Base-by-base conservation (phyloP, 352 stramenopile genomes). In the Paralagenidium karlingii region DNA sequence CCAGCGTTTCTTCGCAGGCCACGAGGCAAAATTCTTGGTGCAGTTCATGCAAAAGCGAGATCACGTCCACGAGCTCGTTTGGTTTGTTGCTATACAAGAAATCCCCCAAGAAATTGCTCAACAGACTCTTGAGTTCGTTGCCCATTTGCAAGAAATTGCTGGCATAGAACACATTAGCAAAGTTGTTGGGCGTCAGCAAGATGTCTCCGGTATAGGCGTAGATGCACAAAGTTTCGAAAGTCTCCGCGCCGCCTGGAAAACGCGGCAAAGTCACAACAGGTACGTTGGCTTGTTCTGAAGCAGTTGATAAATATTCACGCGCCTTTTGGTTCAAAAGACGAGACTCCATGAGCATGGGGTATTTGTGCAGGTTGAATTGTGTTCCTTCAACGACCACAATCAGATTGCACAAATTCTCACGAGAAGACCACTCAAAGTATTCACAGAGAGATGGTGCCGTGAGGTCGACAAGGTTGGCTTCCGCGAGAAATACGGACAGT, bases 351-450 rank as follows among this genome's bases (percentile, higher is more conserved):
- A 85, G 52, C 61, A 82, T 67, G 19, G 68, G 68, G 36, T 69
- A 55, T 32, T 78, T 80, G 55, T 85, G 71, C 43, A 82, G 38
- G 49, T 82, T 82, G 55, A 85, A 85, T 46, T 82, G 66, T 9
- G 40, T 61, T 43, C 67, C 67, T 27, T 58, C 66, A 8, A 80
- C 63, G 13, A 70, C 34, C 27, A 85, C 68, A 22, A 82, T 52
- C 11, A 85, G 50, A 52, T 85, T 82, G 62, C 63, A 79, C 8
- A 51, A 42, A 5, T 38, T 30, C 8, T 61, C 52, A 8, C 67
- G 55, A 5, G 51, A 41, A 18, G 45, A 31, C 63, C 68, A 85
- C 39, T 68, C 49, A 24, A 57, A 44, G 54, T 64, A 81, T 40
- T 85, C 68, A 42, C 49, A 66, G 26, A 85, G 55, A 8, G 70